phyloP scores from a whole-genome alignment of 176 grass and related monocot species.

The Musa acuminata region DNA sequence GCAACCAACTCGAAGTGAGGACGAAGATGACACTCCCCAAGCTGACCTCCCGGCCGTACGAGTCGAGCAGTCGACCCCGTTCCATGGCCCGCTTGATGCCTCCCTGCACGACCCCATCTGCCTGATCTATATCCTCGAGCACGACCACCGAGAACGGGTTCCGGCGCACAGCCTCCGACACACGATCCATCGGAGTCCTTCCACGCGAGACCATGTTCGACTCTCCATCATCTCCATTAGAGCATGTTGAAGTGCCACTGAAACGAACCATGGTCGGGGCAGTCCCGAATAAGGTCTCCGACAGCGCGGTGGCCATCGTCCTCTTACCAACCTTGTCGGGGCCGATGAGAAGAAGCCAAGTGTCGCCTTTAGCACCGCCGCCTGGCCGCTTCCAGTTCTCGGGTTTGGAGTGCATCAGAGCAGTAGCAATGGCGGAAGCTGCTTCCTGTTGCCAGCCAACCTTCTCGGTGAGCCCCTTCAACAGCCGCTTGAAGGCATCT shows the following conservation, averaged over 20 bases:
- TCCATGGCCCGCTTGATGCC: conserved; percentile 40
- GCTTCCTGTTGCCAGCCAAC: conserved; percentile 70
- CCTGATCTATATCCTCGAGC: conserved; percentile 54
- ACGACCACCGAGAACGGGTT: conserved; percentile 56
- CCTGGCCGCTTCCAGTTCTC: conserved; percentile 19
- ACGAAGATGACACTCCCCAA: conserved; percentile 51
- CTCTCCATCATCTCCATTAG: conserved; percentile 23
- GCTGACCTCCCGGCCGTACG: conserved; percentile 39
- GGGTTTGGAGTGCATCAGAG: conserved; percentile 32
- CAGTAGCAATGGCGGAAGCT: conserved; percentile 26
- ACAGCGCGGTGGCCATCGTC: conserved; percentile 57
- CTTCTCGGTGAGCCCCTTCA: conserved; percentile 36
- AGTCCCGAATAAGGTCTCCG: conserved; percentile 32
- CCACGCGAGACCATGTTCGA: conserved; percentile 23
- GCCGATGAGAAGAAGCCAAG: conserved; percentile 64
- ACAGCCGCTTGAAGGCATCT: conserved; percentile 27
- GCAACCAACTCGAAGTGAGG: conserved; percentile 26
- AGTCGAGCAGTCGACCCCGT: conserved; percentile 49
- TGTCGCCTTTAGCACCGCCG: conserved; percentile 21
- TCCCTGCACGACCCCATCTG: conserved; percentile 25
- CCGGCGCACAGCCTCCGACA: conserved; percentile 39
- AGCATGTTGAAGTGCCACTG: not conserved
- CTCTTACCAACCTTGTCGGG: conserved; percentile 57
- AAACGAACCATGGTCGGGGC: conserved; percentile 35
- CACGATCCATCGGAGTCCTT: conserved; percentile 39